phyloP scores from a whole-genome alignment of 805 yeast genomes.

The Teunomyces barrocoloradensis region DNA sequence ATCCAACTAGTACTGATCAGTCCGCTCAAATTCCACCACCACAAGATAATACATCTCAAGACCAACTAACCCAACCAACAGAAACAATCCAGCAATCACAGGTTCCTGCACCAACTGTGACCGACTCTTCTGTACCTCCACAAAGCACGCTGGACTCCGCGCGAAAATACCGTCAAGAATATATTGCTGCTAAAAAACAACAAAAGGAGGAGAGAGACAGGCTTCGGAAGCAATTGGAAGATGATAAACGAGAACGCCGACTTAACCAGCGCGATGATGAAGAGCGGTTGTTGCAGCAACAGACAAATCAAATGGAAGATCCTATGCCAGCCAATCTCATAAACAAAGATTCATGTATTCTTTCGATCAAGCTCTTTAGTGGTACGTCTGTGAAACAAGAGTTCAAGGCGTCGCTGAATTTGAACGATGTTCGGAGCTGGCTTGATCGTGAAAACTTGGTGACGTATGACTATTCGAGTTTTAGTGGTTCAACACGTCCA shows the following conservation, averaged over 20 bases:
- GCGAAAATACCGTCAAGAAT: conserved; percentile 5
- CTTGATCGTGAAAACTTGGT: conserved; percentile 47
- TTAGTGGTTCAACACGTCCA: conserved; percentile 54
- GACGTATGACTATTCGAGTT: conserved; percentile 40
- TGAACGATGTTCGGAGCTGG: conserved; percentile 61
- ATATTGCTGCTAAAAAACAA: conserved; percentile 26
- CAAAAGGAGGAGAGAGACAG: conserved; percentile 55
- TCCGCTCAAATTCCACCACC: not conserved
- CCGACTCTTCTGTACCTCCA: not conserved
- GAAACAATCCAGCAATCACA: no score
- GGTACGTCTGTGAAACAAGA: conserved; percentile 56
- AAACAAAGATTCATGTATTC: conserved; percentile 30
- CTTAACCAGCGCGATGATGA: conserved; percentile 9
- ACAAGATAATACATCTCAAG: not conserved
- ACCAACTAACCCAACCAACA: not conserved
- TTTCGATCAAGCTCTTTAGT: conserved; percentile 65
- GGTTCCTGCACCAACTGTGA: not conserved
- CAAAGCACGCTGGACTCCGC: not conserved
- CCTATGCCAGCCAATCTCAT: conserved; percentile 13
- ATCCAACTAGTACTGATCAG: not conserved
- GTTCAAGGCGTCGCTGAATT: conserved; percentile 45
- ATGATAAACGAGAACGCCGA: conserved; percentile 51
- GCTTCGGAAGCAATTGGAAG: conserved; percentile 48
- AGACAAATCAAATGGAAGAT: conserved; percentile 10
- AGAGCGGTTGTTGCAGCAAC: conserved; percentile 9